Conservation (phyloP, 495 filamentous ascomycete species). For the Penicillium soppii region DNA sequence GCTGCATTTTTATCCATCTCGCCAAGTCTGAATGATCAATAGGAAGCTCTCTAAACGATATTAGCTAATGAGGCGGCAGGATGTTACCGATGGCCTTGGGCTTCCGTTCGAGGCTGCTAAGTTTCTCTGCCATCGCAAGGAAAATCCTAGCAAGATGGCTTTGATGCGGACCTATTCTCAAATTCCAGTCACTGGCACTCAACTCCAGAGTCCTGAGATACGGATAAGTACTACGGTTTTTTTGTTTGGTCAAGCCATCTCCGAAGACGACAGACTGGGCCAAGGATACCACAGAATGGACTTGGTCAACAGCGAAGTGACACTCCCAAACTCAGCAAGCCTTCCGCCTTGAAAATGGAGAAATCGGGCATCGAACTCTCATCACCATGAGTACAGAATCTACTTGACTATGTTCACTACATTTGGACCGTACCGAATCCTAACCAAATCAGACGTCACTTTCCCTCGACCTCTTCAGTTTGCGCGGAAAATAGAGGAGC, state of each 20-base stretch:
- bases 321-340: too few relatives aligned
- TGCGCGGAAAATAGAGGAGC: too few relatives aligned
- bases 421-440: too few relatives aligned
- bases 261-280: conserved; percentile 1
- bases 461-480: too few relatives aligned
- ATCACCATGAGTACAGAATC: too few relatives aligned
- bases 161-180: conserved; percentile 17
- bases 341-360: too few relatives aligned
- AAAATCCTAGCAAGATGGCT: conserved; percentile 1
- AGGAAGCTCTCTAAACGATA: conserved; percentile 7
- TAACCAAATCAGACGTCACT: too few relatives aligned
- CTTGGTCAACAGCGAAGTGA: too few relatives aligned
- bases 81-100: conserved; percentile 3
- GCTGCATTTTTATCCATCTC: background rate
- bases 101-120: conserved; percentile 1
- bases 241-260: conserved; percentile 4
- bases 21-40: conserved; percentile 8
- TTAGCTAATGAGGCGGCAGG: background rate
- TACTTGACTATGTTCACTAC: too few relatives aligned
- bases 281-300: background rate
- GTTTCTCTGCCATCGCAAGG: conserved; percentile 6
- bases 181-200: conserved; percentile 11
- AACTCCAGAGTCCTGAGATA: background rate
- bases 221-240: conserved; percentile 5
- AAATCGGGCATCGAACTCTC: too few relatives aligned